These are phyloP conservation scores for Cucumis hystrix DNA, from an alignment of 306 rosid genomes.

Conservation along the genomic window DNA sequence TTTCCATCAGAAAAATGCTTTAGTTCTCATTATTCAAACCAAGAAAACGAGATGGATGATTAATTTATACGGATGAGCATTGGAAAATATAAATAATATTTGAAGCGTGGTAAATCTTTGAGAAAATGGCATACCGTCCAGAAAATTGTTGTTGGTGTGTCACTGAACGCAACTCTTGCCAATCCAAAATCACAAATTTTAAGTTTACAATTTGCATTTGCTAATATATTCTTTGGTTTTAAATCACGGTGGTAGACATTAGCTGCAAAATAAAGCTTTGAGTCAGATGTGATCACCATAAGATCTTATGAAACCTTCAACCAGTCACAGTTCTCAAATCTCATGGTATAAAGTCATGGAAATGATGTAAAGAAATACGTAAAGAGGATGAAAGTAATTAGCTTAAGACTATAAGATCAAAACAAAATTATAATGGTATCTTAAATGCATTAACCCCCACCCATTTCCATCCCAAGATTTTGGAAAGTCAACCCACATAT, in stretches of 20 bases:
- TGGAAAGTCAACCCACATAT: not conserved
- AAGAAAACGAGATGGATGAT: not conserved
- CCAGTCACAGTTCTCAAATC: not conserved
- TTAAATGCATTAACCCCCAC: not conserved
- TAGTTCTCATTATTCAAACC: not conserved
- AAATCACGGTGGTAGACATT: slow-evolving; percentile 94
- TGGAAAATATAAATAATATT: not conserved
- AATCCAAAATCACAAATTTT: slow-evolving; percentile 95
- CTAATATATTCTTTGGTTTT: slow-evolving; percentile 93
- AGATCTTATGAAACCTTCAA: not conserved
- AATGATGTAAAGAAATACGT: not conserved
- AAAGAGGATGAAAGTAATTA: not conserved
- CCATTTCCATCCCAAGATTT: not conserved
- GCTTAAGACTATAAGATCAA: not conserved
- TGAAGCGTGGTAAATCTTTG: not conserved
- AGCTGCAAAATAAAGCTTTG: slow-evolving; percentile 40
- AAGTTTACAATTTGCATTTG: slow-evolving; percentile 93
- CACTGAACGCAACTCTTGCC: slow-evolving; percentile 86
- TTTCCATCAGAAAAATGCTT: not conserved
- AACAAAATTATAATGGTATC: not conserved
- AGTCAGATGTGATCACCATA: slow-evolving; percentile 15
- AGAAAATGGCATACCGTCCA: slow-evolving; percentile 66
- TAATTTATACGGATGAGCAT: not conserved
- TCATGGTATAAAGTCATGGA: not conserved
- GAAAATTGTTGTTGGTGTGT: slow-evolving; percentile 77